Evolutionary conservation across 441 rosid species (phyloP).

Genomic region (Biscutella laevigata): DNA sequence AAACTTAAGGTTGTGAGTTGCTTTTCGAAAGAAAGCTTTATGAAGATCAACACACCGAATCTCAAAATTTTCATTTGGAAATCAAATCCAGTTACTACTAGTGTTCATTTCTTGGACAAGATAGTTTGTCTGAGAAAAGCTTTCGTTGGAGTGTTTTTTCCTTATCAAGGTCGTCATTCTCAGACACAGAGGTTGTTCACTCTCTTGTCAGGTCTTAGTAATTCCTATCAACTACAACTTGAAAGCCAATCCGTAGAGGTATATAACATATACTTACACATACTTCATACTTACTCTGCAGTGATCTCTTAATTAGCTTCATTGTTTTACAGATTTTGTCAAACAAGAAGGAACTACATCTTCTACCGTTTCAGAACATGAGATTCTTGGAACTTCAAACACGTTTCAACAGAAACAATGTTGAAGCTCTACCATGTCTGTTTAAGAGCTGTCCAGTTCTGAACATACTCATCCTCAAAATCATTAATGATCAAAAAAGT

Average conservation of each 20-base stretch:
- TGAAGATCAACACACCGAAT: conserved; percentile 41
- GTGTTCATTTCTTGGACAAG: conserved; percentile 53
- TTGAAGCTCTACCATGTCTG: conserved; percentile 42
- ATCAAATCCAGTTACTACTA: conserved; percentile 39
- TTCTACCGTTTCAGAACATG: conserved; percentile 45
- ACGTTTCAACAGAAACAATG: conserved; percentile 38
- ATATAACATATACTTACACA: not conserved
- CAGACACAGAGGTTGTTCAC: conserved; percentile 37
- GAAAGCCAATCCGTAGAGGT: conserved; percentile 61
- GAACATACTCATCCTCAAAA: conserved; percentile 46
- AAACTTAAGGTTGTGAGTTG: conserved; percentile 44
- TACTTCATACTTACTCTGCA: not conserved
- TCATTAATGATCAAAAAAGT: conserved; percentile 40
- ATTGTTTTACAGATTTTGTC: conserved; percentile 45
- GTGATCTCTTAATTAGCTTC: conserved; percentile 1
- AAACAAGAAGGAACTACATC: conserved; percentile 29
- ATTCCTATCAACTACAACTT: conserved; percentile 39
- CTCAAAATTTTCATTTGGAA: conserved; percentile 41
- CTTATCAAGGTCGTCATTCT: conserved; percentile 28
- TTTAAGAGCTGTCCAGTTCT: conserved; percentile 50
- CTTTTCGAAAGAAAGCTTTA: conserved; percentile 38
- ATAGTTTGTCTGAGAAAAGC: conserved; percentile 38
- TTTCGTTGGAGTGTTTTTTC: conserved; percentile 37
- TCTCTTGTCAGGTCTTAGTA: conserved; percentile 46
- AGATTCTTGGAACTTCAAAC: conserved; percentile 50